Conservation (phyloP, 2,329 filamentous ascomycete genomes). For the Beauveria sp. region DNA sequence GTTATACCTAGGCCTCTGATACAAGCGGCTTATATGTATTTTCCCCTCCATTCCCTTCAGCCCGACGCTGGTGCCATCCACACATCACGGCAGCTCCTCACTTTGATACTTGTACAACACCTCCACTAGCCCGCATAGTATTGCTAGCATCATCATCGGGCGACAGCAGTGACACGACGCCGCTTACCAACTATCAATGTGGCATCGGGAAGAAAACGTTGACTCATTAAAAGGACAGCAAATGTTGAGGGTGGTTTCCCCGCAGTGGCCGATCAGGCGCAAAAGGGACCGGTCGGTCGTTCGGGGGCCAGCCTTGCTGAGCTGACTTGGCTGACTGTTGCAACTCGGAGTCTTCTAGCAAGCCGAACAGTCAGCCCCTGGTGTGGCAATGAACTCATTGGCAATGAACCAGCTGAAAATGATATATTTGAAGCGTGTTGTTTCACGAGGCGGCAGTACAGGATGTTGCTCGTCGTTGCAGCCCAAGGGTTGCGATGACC, state of each 20-base stretch:
- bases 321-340: neutral
- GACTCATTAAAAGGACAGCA: conserved; percentile 1
- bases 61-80: neutral
- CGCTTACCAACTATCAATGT: conserved; percentile 4
- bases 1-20: neutral
- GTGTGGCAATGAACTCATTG: neutral
- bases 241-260: neutral
- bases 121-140: conserved; percentile 5
- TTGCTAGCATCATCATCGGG: neutral
- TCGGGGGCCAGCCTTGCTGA: neutral
- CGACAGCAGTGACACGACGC: neutral
- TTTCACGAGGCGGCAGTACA: too few species aligned
- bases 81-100: conserved; percentile 2
- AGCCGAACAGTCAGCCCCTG: neutral
- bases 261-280: neutral
- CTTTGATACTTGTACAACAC: neutral
- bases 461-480: too few species aligned
- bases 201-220: neutral
- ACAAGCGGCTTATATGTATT: neutral
- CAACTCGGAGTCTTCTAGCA: neutral
- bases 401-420: neutral
- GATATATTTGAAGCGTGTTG: too few species aligned
- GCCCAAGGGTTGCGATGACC: too few species aligned
- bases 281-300: neutral
- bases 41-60: neutral